These are phyloP conservation scores for Petunia secreta DNA, from an alignment of 257 asterid species.

Conservation along the genomic window DNA sequence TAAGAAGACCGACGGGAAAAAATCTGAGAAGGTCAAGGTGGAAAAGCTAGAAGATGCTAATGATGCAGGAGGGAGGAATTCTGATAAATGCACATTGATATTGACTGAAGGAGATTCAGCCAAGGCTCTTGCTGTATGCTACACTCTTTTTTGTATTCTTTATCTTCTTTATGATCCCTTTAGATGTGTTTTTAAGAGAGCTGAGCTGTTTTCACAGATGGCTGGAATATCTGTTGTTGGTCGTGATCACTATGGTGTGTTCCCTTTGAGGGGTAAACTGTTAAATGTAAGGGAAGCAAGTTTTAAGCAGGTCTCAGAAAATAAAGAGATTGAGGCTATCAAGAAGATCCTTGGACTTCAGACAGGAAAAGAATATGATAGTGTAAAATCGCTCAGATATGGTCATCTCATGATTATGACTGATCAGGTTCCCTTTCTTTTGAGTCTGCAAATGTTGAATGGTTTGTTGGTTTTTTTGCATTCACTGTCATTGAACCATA, in stretches of 20 bases:
- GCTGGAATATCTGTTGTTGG: constrained; percentile 93
- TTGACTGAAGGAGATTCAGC: constrained; percentile 99
- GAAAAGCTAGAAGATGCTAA: constrained; percentile 87
- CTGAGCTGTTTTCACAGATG: constrained; percentile 49
- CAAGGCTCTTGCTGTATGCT: constrained; percentile 93
- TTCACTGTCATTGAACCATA: not conserved
- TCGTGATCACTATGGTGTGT: constrained; percentile 87
- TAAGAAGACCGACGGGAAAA: constrained; percentile 92
- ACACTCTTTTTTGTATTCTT: not conserved
- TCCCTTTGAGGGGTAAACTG: constrained; percentile 91
- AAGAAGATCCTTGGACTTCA: constrained; percentile 94
- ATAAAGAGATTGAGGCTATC: constrained; percentile 77
- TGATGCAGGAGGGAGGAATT: constrained; percentile 84
- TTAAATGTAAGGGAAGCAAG: constrained; percentile 97
- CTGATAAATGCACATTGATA: constrained; percentile 88
- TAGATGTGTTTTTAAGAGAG: constrained; percentile 22
- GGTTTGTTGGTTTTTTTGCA: constrained; percentile 12
- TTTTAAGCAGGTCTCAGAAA: constrained; percentile 74
- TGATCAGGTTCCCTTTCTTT: constrained; percentile 69
- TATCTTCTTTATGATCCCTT: constrained; percentile 5
- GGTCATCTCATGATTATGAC: constrained; percentile 99
- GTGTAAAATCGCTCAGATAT: constrained; percentile 79
- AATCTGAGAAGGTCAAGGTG: constrained; percentile 60
- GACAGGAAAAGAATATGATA: constrained; percentile 76
- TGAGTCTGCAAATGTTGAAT: not conserved